phyloP scores from a whole-genome alignment of 2,329 filamentous ascomycete species.

The Penicillium sp. region DNA sequence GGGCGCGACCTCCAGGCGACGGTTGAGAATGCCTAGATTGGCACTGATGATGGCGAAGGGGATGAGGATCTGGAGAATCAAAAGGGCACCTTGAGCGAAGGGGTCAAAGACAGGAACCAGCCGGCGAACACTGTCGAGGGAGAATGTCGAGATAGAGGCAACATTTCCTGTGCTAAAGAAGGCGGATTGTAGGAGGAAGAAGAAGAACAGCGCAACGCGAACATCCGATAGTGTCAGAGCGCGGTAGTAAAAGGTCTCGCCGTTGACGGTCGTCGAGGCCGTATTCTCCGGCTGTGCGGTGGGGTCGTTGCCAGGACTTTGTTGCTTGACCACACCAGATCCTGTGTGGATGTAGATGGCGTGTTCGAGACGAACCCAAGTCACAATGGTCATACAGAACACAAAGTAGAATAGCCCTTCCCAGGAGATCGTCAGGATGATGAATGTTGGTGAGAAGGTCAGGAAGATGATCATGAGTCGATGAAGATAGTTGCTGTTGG shows the following conservation, averaged over 20 bases:
- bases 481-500: conserved; percentile 87
- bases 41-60: conserved; percentile 91
- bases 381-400: conserved; percentile 78
- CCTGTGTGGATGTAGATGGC: conserved; percentile 58
- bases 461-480: conserved; percentile 86
- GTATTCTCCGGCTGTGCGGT: conserved; percentile 28
- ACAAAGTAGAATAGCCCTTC: conserved; percentile 94
- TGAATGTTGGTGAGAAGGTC: conserved; percentile 87
- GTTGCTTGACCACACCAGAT: conserved; percentile 11
- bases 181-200: conserved; percentile 88
- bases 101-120: conserved; percentile 92
- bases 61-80: conserved; percentile 87
- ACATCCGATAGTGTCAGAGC: conserved; percentile 78
- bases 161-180: conserved; percentile 98
- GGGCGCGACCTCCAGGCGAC: conserved; percentile 77
- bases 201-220: conserved; percentile 89
- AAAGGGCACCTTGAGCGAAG: conserved; percentile 82
- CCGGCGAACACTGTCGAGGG: conserved; percentile 82
- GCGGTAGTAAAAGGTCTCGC: conserved; percentile 53
- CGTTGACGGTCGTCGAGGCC: conserved; percentile 36
- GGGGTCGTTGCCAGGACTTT: conserved; percentile 24
- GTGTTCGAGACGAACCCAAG: conserved; percentile 92
- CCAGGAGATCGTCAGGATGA: conserved; percentile 95
- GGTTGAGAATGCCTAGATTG: conserved; percentile 91
- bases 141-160: conserved; percentile 90